These are phyloP conservation scores for Basipetospora chlamydospora DNA, from an alignment of 2,329 filamentous ascomycete genomes.

Conservation along the genomic window DNA sequence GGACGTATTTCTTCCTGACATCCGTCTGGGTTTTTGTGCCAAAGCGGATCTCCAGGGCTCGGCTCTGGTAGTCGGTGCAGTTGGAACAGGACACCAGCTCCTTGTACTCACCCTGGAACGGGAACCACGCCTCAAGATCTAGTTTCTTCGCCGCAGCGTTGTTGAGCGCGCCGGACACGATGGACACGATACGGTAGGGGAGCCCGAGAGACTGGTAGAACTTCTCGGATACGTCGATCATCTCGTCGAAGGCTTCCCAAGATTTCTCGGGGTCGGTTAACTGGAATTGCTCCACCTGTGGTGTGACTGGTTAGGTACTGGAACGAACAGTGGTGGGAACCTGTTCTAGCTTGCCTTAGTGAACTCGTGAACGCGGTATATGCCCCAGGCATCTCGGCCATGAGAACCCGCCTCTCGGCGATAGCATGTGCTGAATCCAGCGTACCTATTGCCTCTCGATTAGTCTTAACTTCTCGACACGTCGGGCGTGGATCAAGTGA, in stretches of 20 bases:
- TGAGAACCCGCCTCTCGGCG: constrained; percentile 83
- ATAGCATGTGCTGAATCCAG: constrained; percentile 90
- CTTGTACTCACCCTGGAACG: constrained; percentile 94
- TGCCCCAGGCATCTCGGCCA: constrained; percentile 86
- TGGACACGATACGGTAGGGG: constrained; percentile 82
- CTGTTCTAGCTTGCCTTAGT: constrained; percentile 54
- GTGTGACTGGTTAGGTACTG: background rate
- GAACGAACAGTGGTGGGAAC: too few species aligned
- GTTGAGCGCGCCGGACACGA: constrained; percentile 92
- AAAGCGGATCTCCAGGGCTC: constrained; percentile 84
- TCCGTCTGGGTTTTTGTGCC: constrained; percentile 78
- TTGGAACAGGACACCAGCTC: constrained; percentile 96
- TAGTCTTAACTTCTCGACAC: too few species aligned
- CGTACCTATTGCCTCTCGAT: constrained; percentile 50
- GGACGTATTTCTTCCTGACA: constrained; percentile 74
- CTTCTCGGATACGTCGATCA: constrained; percentile 82
- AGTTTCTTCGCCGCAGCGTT: constrained; percentile 69
- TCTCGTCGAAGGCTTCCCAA: constrained; percentile 85
- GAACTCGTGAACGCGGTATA: constrained; percentile 96
- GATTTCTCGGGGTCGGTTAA: constrained; percentile 77
- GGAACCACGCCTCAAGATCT: constrained; percentile 93
- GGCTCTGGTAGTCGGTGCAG: constrained; percentile 94
- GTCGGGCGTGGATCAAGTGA: too few species aligned
- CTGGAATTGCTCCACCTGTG: constrained; percentile 57
- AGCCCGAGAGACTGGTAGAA: constrained; percentile 86